phyloP scores from a whole-genome alignment of 2,329 filamentous ascomycete genomes.

The Raffaelea deltoideospora region DNA sequence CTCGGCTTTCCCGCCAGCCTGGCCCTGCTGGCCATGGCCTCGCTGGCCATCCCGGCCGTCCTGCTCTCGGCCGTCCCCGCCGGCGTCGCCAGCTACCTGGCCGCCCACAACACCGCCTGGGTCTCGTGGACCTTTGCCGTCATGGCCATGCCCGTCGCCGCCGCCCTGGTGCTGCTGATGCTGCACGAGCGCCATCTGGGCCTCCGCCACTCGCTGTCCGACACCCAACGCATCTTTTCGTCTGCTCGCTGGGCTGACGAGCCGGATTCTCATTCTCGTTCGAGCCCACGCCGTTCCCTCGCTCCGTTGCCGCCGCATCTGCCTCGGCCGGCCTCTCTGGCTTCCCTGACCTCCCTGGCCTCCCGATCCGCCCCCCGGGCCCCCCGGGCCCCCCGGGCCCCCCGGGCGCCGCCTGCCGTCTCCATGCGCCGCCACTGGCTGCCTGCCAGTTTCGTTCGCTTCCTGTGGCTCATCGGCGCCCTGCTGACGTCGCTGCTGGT shows the following conservation, averaged over 20 bases:
- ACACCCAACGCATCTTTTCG: conserved; percentile 53
- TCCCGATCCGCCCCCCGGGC: not conserved
- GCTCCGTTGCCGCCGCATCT: conserved; percentile 19
- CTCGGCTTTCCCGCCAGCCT: conserved; percentile 52
- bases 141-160: conserved; percentile 54
- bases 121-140: conserved; percentile 55
- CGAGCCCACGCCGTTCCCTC: too few relatives aligned
- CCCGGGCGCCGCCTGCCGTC: conserved; percentile 15
- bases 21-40: conserved; percentile 43
- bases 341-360: not conserved
- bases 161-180: conserved; percentile 48
- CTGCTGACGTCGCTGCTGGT: conserved; percentile 47
- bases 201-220: conserved; percentile 44
- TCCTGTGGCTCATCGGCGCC: conserved; percentile 54
- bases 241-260: conserved; percentile 51
- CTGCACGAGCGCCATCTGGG: conserved; percentile 48
- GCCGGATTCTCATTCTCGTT: too few relatives aligned
- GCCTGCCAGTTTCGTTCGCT: conserved; percentile 51
- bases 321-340: not conserved
- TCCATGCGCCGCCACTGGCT: conserved; percentile 39
- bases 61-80: conserved; percentile 37
- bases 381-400: conserved; percentile 5
- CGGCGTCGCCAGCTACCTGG: conserved; percentile 29
- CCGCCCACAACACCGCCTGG: conserved; percentile 50
- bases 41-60: conserved; percentile 42